These are phyloP conservation scores for Aspergillus tubingensis DNA, from an alignment of 2,329 filamentous ascomycete genomes.

Conservation along the genomic window DNA sequence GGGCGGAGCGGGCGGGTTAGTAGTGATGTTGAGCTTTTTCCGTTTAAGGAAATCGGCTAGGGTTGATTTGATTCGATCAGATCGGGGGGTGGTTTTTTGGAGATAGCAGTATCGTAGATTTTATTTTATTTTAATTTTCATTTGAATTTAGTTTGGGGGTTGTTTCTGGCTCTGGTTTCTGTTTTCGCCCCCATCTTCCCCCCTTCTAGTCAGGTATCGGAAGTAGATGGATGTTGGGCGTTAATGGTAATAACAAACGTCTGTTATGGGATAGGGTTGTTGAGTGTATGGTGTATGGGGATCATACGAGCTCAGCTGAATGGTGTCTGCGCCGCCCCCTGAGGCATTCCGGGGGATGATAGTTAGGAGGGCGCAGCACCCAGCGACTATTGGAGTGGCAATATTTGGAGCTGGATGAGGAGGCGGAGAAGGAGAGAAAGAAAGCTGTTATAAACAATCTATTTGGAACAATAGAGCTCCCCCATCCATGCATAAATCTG, in stretches of 20 bases:
- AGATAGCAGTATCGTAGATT: no score
- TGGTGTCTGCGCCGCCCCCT: not conserved
- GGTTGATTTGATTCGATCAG: not conserved
- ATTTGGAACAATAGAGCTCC: not conserved
- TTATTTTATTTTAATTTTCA: not conserved
- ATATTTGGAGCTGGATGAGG: not conserved
- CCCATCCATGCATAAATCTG: constrained; percentile 1
- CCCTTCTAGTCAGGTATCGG: not conserved
- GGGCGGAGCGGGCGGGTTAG: not conserved
- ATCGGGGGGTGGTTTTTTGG: no score
- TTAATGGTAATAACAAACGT: not conserved
- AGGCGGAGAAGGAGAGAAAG: not conserved
- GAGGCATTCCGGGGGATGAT: not conserved
- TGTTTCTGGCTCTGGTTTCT: not conserved
- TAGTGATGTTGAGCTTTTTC: constrained; percentile 1
- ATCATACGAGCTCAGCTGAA: not conserved
- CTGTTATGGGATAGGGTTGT: not conserved
- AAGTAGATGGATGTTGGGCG: not conserved
- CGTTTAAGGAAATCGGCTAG: not conserved
- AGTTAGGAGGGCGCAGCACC: not conserved
- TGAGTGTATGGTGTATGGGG: not conserved
- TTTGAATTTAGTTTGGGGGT: not conserved
- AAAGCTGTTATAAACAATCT: not conserved
- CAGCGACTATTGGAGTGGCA: not conserved
- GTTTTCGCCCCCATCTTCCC: not conserved